Evolutionary conservation across 345 rosid species (phyloP).

Genomic region (Populus alba): DNA sequence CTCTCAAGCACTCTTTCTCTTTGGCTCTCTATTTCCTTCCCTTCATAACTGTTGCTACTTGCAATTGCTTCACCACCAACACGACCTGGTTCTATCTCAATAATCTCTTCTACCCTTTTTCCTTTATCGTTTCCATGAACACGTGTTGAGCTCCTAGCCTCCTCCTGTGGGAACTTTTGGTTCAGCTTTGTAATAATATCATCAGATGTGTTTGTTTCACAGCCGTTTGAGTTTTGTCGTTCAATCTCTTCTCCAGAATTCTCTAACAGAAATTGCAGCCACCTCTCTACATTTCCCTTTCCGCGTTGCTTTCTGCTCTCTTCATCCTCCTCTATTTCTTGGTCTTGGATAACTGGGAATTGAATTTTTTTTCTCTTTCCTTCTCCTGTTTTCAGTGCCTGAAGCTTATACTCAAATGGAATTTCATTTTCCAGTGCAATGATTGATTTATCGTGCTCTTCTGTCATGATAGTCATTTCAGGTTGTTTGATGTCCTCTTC

Average conservation of each 20-base stretch:
- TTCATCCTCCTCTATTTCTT: conserved; percentile 67
- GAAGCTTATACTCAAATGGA: conserved; percentile 37
- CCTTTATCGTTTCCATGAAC: conserved; percentile 20
- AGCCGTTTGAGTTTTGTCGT: conserved; percentile 26
- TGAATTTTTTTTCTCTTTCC: conserved; percentile 34
- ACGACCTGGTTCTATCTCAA: conserved; percentile 12
- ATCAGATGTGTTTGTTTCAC: conserved; percentile 36
- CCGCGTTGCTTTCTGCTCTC: conserved; percentile 73
- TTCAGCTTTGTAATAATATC: conserved; percentile 54
- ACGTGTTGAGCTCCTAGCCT: conserved; percentile 21
- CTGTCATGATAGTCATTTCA: conserved; percentile 20
- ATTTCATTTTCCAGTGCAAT: conserved; percentile 32
- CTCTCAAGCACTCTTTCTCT: conserved; percentile 64
- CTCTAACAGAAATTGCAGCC: conserved; percentile 82
- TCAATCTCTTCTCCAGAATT: conserved; percentile 42
- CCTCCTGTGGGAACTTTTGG: conserved; percentile 50
- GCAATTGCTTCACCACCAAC: conserved; percentile 14
- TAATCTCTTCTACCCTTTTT: conserved; percentile 23
- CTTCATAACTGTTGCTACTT: conserved; percentile 31
- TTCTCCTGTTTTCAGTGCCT: conserved; percentile 41
- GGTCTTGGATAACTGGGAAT: conserved; percentile 34
- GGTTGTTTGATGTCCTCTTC: conserved; percentile 31
- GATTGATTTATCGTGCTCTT: conserved; percentile 30
- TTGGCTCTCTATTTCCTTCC: conserved; percentile 40
- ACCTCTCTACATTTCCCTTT: conserved; percentile 87